Conservation (phyloP, 805 yeast species). For the Henningerozyma blattae region DNA sequence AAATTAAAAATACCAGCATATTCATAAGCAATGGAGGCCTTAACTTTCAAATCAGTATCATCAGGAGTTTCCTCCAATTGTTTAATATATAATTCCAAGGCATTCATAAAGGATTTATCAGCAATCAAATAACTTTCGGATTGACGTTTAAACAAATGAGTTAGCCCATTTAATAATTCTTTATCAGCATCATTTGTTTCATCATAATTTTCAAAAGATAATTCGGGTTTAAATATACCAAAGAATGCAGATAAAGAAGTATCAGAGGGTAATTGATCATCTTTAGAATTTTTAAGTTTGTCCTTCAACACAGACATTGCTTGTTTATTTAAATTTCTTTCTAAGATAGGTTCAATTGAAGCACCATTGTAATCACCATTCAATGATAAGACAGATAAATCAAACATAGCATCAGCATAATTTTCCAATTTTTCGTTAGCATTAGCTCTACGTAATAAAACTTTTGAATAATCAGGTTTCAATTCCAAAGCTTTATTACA, state of each 20-base stretch:
- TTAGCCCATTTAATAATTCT: constrained; percentile 53
- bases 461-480: constrained; percentile 85
- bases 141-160: constrained; percentile 36
- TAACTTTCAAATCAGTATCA: constrained; percentile 21
- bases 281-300: constrained; percentile 27
- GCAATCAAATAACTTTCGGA: constrained; percentile 28
- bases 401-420: constrained; percentile 80
- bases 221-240: constrained; percentile 61
- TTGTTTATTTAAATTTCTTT: constrained; percentile 73
- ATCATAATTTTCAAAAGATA: constrained; percentile 36
- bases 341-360: constrained; percentile 68
- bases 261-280: constrained; percentile 57
- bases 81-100: constrained; percentile 34
- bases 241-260: constrained; percentile 78
- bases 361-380: constrained; percentile 74
- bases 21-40: constrained; percentile 66
- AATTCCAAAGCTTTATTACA: constrained; percentile 75
- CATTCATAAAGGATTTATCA: constrained; percentile 38
- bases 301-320: constrained; percentile 62
- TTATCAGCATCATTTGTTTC: constrained; percentile 50
- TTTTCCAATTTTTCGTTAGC: constrained; percentile 76
- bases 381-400: constrained; percentile 78
- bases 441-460: constrained; percentile 84
- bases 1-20: constrained; percentile 75
- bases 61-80: constrained; percentile 15